Evolutionary conservation across 129 eudicot genomes (phyloP).

Genomic region (Logfia minima): DNA sequence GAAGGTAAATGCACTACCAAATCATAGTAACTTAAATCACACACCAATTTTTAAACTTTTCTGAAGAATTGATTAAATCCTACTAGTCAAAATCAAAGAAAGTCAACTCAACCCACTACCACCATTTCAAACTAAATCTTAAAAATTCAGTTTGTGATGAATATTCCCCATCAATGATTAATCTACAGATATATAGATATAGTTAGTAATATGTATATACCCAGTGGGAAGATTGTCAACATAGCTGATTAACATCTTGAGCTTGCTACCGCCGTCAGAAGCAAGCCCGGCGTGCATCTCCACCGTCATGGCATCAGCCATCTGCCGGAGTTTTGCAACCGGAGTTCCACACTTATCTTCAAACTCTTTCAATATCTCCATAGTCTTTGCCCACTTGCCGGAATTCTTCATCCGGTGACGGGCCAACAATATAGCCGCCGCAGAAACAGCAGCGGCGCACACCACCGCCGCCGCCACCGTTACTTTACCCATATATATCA

Average conservation of each 20-base stretch:
- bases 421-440: constrained; percentile 72
- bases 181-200: constrained; percentile 6
- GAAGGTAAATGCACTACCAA: constrained; percentile 15
- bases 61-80: neutral
- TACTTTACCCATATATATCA: constrained; percentile 61
- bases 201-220: constrained; percentile 32
- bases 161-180: constrained; percentile 23
- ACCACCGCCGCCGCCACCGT: constrained; percentile 73
- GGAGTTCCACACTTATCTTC: constrained; percentile 74
- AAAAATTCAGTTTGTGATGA: constrained; percentile 20
- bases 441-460: constrained; percentile 71
- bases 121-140: constrained; percentile 28
- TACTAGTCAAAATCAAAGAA: constrained; percentile 10
- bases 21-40: neutral
- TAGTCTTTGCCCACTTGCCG: constrained; percentile 60
- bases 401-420: constrained; percentile 68
- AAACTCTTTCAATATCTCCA: constrained; percentile 69
- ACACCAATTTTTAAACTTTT: neutral
- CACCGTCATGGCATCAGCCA: constrained; percentile 93
- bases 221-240: constrained; percentile 98
- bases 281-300: constrained; percentile 99
- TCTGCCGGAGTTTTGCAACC: constrained; percentile 61
- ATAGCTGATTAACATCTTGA: constrained; percentile 94
- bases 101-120: constrained; percentile 21
- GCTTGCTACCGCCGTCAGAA: constrained; percentile 93